Base-by-base conservation (phyloP, 2,329 filamentous ascomycete genomes). In the Fusarium heterosporum region DNA sequence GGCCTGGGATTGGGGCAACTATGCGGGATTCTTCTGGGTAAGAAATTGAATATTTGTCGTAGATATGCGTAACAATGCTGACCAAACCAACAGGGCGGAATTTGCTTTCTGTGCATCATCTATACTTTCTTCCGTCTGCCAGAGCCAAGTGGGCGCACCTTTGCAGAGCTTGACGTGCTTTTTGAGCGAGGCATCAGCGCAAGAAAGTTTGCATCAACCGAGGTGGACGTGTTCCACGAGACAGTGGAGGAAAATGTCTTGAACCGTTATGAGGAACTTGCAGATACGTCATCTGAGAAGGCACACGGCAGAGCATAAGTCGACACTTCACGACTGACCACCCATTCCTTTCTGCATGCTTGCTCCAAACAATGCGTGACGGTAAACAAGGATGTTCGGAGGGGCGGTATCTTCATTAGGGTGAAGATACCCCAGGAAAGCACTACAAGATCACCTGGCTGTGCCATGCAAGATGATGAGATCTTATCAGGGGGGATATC, bases 1-100 rank as follows among this genome's bases (percentile, higher is more conserved):
- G 2, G 90, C 88, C 1, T 97, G 94, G 93, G 83, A 96, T 78
- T 97, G 93, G 93, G 84, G 87, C 62, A 96, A 96, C 79, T 96
- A 87, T 72, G 87, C 93, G 1, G 93, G 93, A 28, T 96, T 97
- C 81, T 96, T 96, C 82, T 93, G 93, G 91, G 79, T 85, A 76
- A 73, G 82, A 72, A 30, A 8, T 16, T 16, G 26, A 43, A 36
- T 7, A 7, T 26, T 22, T 19, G 16, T 13, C 42, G 46, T 67
- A 40, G 26, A 40, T 34, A n/a, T 6, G 25, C 16, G 26, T 12
- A 36, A 30, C n/a, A 13, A 50, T 47, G 30, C 59, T 64, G 55
- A 69, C 54, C 57, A 65, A 17, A 16, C 64, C 38, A 66, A 57
- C 28, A 86, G 84, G 89, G 88, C 14, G 91, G 89, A 1, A 89